Base-by-base conservation (phyloP, 2,329 filamentous ascomycete species). In the Monilinia laxa region DNA sequence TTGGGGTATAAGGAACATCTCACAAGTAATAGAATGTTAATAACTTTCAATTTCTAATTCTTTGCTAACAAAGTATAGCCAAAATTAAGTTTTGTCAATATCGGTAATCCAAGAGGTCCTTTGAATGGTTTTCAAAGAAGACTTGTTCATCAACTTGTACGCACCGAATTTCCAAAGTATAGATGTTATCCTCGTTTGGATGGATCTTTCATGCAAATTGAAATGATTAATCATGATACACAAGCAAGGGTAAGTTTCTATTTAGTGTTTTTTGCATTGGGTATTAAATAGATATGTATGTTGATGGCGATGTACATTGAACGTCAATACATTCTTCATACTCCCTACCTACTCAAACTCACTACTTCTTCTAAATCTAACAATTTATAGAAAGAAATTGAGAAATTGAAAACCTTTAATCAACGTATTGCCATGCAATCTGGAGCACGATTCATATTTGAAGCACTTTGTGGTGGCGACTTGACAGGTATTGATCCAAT, bases 91-190 rank as follows among this genome's bases (percentile, higher is more conserved):
- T 82, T 79, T 68, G 75, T 83, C 67, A 84, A 84, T 68, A 79
- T 84, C 38, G 78, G 79, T 4, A 76, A 77, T 18, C 72, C 77
- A 4, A 70, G 68, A 23, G 72, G 75, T 12, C 75, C 77, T 59
- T 73, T 88, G 35, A 86, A 82, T 68, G 80, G 82, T 0, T 90
- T 85, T 71, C 87, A 91, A 73, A 86, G 87, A 74, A 81, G 86
- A 45, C 79, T 91, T 7, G 81, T 90, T 0, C 85, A 90, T 73
- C 87, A 90, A 71, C 79, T 90, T 16, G 81, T 91, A n/a, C 81
- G 85, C 16, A 82, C 81, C 18, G 87, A 90, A 70, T 91, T 81
- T 58, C 81, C 82, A 1, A 60, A 60, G 6, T 70, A 71, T 20
- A 64, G 71, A 57, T 68, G 70, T 7, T 73, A 74, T 66, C n/a